Evolutionary conservation across 176 grass and related monocot genomes (phyloP), one percentile per base, ranked within the genome.

Genomic region (Lolium rigidum): DNA sequence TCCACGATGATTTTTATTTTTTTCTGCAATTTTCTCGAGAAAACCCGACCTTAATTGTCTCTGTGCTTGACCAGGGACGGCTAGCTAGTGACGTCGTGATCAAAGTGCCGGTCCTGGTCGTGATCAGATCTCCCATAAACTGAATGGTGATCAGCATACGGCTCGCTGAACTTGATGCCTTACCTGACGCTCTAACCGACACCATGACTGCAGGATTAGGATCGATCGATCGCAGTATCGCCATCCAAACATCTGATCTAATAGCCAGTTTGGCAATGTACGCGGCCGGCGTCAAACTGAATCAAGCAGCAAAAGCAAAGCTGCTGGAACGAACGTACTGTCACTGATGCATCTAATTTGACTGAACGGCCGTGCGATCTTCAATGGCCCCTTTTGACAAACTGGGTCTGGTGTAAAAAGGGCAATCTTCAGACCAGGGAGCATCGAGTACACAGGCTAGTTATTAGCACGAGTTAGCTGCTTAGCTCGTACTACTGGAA

Each of bases 331-430:
- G 46, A 5, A 41, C 39, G 39, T 20, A 48, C 69, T 1, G n/a
- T 31, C 28, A 31, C 44, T 47, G 9, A 14, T 48, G 18, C 59
- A 65, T 66, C 43, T 80, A n/a, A 61, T 63, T 20, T 31, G 79
- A 69, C 79, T 15, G 24, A 54, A 81, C 20, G 46, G 26, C 46
- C 79, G 60, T 80, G 78, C 60, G 43, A 35, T 80, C 41, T 66
- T 66, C 10, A 80, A 80, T 66, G 15, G 22, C 15, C 47, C 62
- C 16, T 79, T 77, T 46, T 70, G 68, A 71, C 39, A 46, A 71
- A 46, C 39, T 5, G 44, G 4, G 76, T 59, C 55, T 15, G 18
- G 14, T 78, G 76, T 13, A 22, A 78, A 59, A 41, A 49, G 41
- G 18, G 54, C 76, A 43, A 59, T 15, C 54, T 41, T 8, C 67